Evolutionary conservation across 305 asterid genomes (phyloP).

Genomic region (Fraxinus platypoda): DNA sequence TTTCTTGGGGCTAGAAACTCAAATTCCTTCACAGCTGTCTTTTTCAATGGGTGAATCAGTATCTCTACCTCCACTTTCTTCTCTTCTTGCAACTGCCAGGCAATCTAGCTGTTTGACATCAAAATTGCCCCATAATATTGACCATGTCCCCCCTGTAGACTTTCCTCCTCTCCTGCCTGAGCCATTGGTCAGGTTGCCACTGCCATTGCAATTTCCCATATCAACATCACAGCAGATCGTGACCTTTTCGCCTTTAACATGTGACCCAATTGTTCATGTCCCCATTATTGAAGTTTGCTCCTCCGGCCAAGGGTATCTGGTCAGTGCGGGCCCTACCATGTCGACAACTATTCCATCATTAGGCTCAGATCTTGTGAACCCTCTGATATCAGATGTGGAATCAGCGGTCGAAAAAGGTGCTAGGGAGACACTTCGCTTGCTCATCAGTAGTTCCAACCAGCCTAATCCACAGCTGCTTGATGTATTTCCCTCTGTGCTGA

Average conservation of each 20-base stretch:
- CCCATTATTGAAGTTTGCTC: conserved; percentile 87
- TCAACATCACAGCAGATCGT: conserved; percentile 78
- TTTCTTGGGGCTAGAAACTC: conserved; percentile 30
- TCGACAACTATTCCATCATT: conserved; percentile 59
- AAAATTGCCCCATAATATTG: conserved; percentile 42
- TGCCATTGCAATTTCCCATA: conserved; percentile 15
- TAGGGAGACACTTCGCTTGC: conserved; percentile 84
- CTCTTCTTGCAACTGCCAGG: conserved; percentile 47
- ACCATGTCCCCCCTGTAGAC: conserved; percentile 51
- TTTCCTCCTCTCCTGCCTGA: conserved; percentile 67
- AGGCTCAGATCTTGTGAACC: conserved; percentile 49
- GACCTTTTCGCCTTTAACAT: conserved; percentile 68
- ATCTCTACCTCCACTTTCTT: conserved; percentile 58
- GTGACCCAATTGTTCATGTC: conserved; percentile 86
- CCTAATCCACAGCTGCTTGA: conserved; percentile 48
- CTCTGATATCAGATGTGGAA: conserved; percentile 59
- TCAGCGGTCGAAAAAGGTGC: conserved; percentile 72
- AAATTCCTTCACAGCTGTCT: conserved; percentile 40
- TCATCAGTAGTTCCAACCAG: conserved; percentile 64
- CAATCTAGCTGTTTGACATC: conserved; percentile 46
- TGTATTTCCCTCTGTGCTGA: conserved; percentile 52
- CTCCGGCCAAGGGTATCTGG: conserved; percentile 90
- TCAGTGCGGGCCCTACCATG: conserved; percentile 69
- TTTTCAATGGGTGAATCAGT: conserved; percentile 43
- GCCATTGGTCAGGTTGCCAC: conserved; percentile 40